Evolutionary conservation across 2,329 filamentous ascomycete species (phyloP), one percentile per base, ranked within the genome.

Genomic region (Arthroderma sp.): DNA sequence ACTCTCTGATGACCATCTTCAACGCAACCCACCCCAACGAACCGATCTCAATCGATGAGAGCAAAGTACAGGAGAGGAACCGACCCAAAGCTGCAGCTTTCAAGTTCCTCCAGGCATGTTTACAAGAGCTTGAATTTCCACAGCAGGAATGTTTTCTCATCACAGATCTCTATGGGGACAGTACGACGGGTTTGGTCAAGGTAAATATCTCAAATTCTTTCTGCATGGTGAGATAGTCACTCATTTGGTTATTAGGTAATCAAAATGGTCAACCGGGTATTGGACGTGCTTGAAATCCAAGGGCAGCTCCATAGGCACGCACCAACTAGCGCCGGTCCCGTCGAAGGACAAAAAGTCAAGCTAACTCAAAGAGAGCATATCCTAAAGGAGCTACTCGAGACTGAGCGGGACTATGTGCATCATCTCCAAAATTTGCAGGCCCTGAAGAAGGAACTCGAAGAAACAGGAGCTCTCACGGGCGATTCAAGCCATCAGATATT

Each of bases 181-280:
- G 95, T 64, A 98, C 91, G 1, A 95, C 86, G 38, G 91, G 91
- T 3, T 96, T 98, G 61, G 87, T 95, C 54, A 96, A 96, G 76
- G 85, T 86, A 31, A 28, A 27, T 46, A 32, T 7, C 8, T 28
- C 29, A 11, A 10, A 7, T 9, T 39, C 40, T 29, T 36, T 29
- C 32, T 22, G 29, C 3, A 34, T 28, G 33, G 32, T 8, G 6
- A 22, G 2, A 6, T 37, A 5, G 7, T 6, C 27, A 30, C 48
- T 47, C 22, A 50, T 40, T 40, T 6, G 31, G 6, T 28, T 39
- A 40, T 2, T 40, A 83, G 78, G 88, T 94, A 46, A 88, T 84
- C 27, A 85, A 86, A 66, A 86, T 94, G 46, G 85, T 98, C 52
- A 95, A 94, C 61, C 77, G 81, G 52, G 88, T 96, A 10, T 78